Base-by-base conservation (phyloP, 2,329 filamentous ascomycete species). In the Xylariaceae sp. region DNA sequence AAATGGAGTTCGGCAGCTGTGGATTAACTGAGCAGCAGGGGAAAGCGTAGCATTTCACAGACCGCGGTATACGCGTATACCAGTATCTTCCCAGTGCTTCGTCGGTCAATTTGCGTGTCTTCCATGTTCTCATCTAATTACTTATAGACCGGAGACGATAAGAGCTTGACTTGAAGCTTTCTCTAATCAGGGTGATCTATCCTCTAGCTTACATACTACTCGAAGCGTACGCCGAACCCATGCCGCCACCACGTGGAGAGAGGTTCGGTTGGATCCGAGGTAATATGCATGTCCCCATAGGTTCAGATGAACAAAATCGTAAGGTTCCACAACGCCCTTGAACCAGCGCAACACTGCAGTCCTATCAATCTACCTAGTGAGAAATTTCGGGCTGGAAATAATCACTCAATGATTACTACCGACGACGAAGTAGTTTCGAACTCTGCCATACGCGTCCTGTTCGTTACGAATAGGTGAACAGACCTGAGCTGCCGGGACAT, bases 191-290 rank as follows among this genome's bases (percentile, higher is more conserved):
- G 32, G 32, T 16, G 12, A 7, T 37, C 32, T 37, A 16, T 10
- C 3, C 14, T 3, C 14, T 37, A 16, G 12, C 12, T 37, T 10
- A 10, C 32, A 7, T 12, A 10, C 14, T n/a, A n/a, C n/a, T n/a
- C 12, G 7, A 37, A 37, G 32, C 14, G 32, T 7, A 37, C 14
- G 40, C 14, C 44, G 26, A 48, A 16, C 46, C 21, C 18, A 41
- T 48, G 18, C 44, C 49, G 32, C 49, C 32, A 20, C 40, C 42
- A 32, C n/a, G 49, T 41, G 40, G 16, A 51, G 49, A 54, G 48
- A 46, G 44, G 46, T 50, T 61, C 32, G 52, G 54, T 55, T 54
- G n/a, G 20, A 59, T 57, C 53, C 59, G 14, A 44, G 56, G 18
- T n/a, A n/a, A n/a, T n/a, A n/a, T n/a, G n/a, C 32, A 16, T 4